A percentile compares a stretch with the other conserved stretches of the same genome.
phyloP scores from a whole-genome alignment of 768 basidiomycete genomes.

The Panus rudis region DNA sequence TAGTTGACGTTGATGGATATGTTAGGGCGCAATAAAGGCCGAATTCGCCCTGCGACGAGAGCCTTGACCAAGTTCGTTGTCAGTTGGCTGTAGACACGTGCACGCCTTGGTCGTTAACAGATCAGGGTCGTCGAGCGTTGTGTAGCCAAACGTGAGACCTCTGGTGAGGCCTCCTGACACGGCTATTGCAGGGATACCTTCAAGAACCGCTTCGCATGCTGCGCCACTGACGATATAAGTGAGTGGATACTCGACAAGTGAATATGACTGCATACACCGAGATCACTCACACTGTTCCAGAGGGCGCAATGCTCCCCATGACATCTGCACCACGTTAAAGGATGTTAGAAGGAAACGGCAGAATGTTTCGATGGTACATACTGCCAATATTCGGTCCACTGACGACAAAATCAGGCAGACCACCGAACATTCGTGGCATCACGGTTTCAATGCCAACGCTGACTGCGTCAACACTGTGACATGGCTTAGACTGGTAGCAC shows the following conservation, averaged over 20 bases:
- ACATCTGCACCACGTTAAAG: conserved; percentile 20
- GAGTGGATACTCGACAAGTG: background rate
- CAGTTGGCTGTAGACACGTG: conserved; percentile 37
- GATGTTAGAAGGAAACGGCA: conserved; percentile 4
- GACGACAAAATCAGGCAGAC: conserved; percentile 37
- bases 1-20: conserved; percentile 32
- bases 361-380: conserved; percentile 1
- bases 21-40: conserved; percentile 25
- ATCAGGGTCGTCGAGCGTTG: conserved; percentile 35
- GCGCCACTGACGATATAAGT: conserved; percentile 31
- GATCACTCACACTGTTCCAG: conserved; percentile 24
- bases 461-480: conserved; percentile 22
- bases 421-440: conserved; percentile 32
- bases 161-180: conserved; percentile 37
- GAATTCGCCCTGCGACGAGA: conserved; percentile 16
- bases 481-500: background rate
- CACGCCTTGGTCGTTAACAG: conserved; percentile 32
- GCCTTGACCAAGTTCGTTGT: conserved; percentile 32
- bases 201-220: conserved; percentile 39
- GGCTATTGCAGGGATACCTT: conserved; percentile 44
- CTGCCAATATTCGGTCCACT: conserved; percentile 36
- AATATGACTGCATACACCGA: background rate
- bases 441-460: conserved; percentile 38
- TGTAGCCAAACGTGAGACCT: conserved; percentile 48
- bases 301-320: conserved; percentile 5